A percentile compares a stretch with the other conserved stretches of the same genome.
phyloP scores from a whole-genome alignment of 2,329 filamentous ascomycete genomes.

The Beauveria sp. region DNA sequence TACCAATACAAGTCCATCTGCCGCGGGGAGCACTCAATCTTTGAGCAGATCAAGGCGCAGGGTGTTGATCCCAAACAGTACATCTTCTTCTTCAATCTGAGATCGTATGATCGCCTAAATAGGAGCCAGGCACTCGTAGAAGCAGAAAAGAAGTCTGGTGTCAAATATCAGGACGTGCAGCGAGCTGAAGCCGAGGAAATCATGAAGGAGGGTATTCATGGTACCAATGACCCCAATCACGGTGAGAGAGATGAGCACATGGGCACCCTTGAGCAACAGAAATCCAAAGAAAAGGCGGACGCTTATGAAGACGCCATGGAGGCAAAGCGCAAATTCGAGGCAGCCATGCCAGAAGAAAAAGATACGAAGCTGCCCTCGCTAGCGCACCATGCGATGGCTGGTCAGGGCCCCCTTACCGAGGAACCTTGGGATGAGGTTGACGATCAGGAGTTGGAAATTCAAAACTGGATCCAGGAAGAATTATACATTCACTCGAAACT shows the following conservation, averaged over 20 bases:
- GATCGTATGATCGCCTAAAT: slow-evolving; percentile 88
- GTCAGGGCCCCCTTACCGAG: slow-evolving; percentile 48
- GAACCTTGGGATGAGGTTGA: slow-evolving; percentile 75
- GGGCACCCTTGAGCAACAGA: slow-evolving; percentile 31
- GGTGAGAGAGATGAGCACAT: slow-evolving; percentile 42
- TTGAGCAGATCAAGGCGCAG: slow-evolving; percentile 61
- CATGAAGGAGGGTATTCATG: slow-evolving; percentile 68
- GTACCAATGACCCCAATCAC: slow-evolving; percentile 35
- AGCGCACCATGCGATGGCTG: slow-evolving; percentile 77
- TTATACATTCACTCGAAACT: slow-evolving; percentile 93
- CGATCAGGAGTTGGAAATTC: slow-evolving; percentile 65
- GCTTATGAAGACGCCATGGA: slow-evolving; percentile 32
- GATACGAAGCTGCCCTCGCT: slow-evolving; percentile 38
- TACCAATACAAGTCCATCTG: slow-evolving; percentile 97
- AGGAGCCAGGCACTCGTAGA: slow-evolving; percentile 68
- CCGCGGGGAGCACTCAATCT: slow-evolving; percentile 86
- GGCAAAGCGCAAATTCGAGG: slow-evolving; percentile 46
- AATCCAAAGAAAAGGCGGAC: slow-evolving; percentile 29
- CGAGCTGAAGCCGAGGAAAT: slow-evolving; percentile 83
- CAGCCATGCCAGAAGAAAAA: slow-evolving; percentile 30
- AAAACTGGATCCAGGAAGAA: slow-evolving; percentile 86
- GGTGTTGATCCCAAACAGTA: slow-evolving; percentile 73
- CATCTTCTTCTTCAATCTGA: slow-evolving; percentile 89
- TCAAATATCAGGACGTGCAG: slow-evolving; percentile 81
- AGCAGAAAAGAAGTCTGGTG: slow-evolving; percentile 72